These are phyloP conservation scores for Nematodospora valgi DNA, from an alignment of 805 yeast species.

Conservation along the genomic window DNA sequence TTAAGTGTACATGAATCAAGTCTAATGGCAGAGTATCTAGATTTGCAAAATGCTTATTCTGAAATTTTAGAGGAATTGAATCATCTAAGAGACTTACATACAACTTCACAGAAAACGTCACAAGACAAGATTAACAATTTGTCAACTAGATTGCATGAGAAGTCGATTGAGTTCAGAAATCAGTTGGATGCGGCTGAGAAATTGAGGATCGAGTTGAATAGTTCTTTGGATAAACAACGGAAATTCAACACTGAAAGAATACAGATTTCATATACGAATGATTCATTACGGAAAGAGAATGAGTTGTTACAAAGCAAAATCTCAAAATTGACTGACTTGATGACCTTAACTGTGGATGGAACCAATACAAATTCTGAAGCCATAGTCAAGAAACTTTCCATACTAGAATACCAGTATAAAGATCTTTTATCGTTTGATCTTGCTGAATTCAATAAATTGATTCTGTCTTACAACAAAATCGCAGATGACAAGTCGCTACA, in stretches of 20 bases:
- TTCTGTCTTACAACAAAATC: conserved; percentile 49
- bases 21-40: conserved; percentile 15
- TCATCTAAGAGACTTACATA: not conserved
- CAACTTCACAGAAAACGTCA: conserved; percentile 11
- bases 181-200: conserved; percentile 19
- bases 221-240: conserved; percentile 43
- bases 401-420: conserved; percentile 40
- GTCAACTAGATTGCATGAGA: conserved; percentile 19
- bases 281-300: conserved; percentile 37
- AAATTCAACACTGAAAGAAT: conserved; percentile 42
- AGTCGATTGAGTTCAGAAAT: conserved; percentile 11
- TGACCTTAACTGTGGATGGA: conserved; percentile 1
- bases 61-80: conserved; percentile 24
- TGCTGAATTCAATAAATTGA: conserved; percentile 46
- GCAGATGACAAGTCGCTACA: conserved; percentile 56
- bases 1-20: conserved; percentile 3
- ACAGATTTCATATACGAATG: conserved; percentile 38
- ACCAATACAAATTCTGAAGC: conserved; percentile 4
- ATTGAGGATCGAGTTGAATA: conserved; percentile 34
- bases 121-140: conserved; percentile 19
- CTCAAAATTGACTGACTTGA: conserved; percentile 28
- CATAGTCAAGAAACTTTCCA: conserved; percentile 16
- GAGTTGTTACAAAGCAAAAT: conserved; percentile 31
- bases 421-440: conserved; percentile 41
- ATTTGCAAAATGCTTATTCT: conserved; percentile 15